Conservation (phyloP, 1,139 yeast genomes). For the Debaryomyces udenii region DNA sequence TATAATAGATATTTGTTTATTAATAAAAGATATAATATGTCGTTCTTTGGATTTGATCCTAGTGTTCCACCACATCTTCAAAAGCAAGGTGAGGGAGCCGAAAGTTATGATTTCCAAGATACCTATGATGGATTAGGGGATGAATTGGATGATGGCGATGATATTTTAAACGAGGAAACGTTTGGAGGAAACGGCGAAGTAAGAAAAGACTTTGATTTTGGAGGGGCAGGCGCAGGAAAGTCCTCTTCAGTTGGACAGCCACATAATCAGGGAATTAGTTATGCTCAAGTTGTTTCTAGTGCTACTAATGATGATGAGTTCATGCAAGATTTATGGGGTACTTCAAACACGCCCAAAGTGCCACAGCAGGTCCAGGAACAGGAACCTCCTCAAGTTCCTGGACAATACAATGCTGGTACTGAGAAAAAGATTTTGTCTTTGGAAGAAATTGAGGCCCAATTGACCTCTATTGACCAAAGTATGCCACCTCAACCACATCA, state of each 20-base stretch:
- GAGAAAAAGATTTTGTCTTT: slow-evolving; percentile 61
- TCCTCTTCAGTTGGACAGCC: slow-evolving; percentile 18
- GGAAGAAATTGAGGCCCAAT: slow-evolving; percentile 78
- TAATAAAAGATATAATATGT: slow-evolving; percentile 36
- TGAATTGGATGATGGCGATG: slow-evolving; percentile 68
- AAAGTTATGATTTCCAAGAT: slow-evolving; percentile 74
- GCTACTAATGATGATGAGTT: slow-evolving; percentile 49
- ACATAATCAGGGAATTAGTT: slow-evolving; percentile 43
- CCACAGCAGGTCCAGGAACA: background rate
- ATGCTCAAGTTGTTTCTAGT: slow-evolving; percentile 58
- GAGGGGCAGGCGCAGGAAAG: slow-evolving; percentile 34
- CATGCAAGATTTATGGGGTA: slow-evolving; percentile 55
- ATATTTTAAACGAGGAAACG: slow-evolving; percentile 84
- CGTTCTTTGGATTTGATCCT: slow-evolving; percentile 61
- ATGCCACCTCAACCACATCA: slow-evolving; percentile 32
- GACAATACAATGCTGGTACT: slow-evolving; percentile 15
- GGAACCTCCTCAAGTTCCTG: slow-evolving; percentile 17
- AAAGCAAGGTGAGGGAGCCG: slow-evolving; percentile 16
- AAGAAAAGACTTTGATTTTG: slow-evolving; percentile 79
- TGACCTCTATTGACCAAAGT: slow-evolving; percentile 50
- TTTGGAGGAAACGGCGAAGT: slow-evolving; percentile 67
- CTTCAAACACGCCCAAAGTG: slow-evolving; percentile 34
- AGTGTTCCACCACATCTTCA: slow-evolving; percentile 39
- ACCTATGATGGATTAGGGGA: slow-evolving; percentile 82
- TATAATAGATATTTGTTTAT: background rate